Base-by-base conservation (phyloP, 1,139 yeast species). In the Sugiyamaella xylanicola region DNA sequence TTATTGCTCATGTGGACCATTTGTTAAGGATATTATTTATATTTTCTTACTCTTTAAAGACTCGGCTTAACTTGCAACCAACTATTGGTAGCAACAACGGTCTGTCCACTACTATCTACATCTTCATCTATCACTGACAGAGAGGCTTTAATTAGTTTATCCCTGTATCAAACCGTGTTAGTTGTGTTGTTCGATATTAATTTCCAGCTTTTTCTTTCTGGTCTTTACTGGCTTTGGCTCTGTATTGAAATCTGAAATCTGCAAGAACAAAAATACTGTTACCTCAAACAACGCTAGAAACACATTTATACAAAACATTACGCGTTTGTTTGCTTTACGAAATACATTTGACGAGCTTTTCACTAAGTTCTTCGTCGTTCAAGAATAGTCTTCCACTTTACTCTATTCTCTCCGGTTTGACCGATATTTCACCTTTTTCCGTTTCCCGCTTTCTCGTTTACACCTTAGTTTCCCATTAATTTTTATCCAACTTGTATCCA, bases 291-390 rank as follows among this genome's bases (percentile, higher is more conserved):
- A 9, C 19, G 29, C 11, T 9, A 42, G 21, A 21, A 22, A 25
- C 46, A 15, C n/a, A 16, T 42, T 25, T 21, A 13, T 15, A 8
- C 7, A 20, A 27, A 46, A 32, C n/a, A 36, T 15, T 46, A 46
- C 49, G 41, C 42, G 29, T 46, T 36, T 15, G 16, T 45, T 32
- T 15, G 25, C 4, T 25, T 36, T 36, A 32, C 4, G 27, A 43
- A 9, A 7, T 13, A 9, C 46, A 13, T 41, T 42, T 15, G 42
- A 29, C 67, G 67, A 64, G 61, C 67, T 64, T 64, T 64, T 64
- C 56, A 62, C 58, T 64, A 64, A 63, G 66, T 61, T 50, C 54
- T 59, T 40, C 63, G 64, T 51, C 55, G 32, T 46, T 22, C 15
- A 25, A 25, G 29, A 36, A 4, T 43, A 4, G 40, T 25, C 41